Percentiles rank a stretch among this genome's conserved stretches.
Conservation (phyloP, 805 yeast species). For the Candida germanica region DNA sequence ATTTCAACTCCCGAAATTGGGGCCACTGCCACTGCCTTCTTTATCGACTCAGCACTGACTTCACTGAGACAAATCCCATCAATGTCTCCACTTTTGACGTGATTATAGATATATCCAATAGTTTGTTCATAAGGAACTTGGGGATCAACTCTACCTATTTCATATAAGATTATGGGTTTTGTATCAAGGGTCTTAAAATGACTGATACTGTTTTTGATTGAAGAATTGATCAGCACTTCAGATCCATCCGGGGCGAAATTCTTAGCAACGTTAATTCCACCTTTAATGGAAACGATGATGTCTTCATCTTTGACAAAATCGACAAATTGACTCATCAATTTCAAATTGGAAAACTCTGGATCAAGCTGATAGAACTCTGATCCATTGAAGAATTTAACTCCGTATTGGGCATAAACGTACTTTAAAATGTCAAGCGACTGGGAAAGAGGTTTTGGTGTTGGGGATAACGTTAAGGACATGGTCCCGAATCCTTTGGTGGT, state of each 20-base stretch:
- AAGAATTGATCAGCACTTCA: conserved; percentile 41
- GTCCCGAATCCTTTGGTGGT: conserved; percentile 56
- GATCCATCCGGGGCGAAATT: conserved; percentile 48
- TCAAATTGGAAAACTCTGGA: conserved; percentile 43
- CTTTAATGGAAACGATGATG: conserved; percentile 66
- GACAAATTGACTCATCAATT: conserved; percentile 56
- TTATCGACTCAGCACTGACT: conserved; percentile 58
- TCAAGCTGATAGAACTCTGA: conserved; percentile 76
- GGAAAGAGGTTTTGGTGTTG: conserved; percentile 51
- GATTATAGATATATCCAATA: conserved; percentile 52
- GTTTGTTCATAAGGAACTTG: conserved; percentile 57
- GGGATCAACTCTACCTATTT: conserved; percentile 68
- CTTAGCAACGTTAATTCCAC: conserved; percentile 45
- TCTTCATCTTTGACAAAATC: conserved; percentile 42
- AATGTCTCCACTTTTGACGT: conserved; percentile 60
- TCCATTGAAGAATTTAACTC: conserved; percentile 58
- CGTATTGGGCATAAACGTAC: conserved; percentile 41
- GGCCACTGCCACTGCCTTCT: conserved; percentile 51
- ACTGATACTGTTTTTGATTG: conserved; percentile 44
- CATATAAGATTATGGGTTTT: conserved; percentile 51
- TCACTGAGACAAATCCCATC: conserved; percentile 76
- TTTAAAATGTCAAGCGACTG: conserved; percentile 54
- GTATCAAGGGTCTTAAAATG: conserved; percentile 20
- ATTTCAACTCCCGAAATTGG: conserved; percentile 71
- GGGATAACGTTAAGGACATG: conserved; percentile 77